Evolutionary conservation across 768 basidiomycete species (phyloP).

Genomic region (Boletus rubescentipes): DNA sequence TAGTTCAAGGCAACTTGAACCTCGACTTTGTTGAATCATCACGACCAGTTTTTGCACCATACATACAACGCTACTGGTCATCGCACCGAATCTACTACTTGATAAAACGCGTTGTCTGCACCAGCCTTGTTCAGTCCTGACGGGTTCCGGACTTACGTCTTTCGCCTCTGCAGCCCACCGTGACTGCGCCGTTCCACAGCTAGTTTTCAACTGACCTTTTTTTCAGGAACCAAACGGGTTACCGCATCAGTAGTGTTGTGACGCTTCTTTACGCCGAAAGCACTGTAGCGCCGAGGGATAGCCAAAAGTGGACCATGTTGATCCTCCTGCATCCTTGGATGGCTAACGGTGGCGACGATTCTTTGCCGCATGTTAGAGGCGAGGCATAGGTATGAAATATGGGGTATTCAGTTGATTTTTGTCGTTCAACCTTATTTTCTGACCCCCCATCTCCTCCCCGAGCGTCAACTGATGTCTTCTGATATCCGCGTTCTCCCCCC

Average conservation of each 20-base stretch:
- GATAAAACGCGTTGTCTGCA: too few relatives aligned
- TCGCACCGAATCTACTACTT: too few relatives aligned
- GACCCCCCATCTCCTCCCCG: neutral
- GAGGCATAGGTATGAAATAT: constrained; percentile 13
- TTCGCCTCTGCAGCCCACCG: neutral
- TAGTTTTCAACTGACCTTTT: neutral
- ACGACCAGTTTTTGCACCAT: neutral
- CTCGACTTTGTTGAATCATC: neutral
- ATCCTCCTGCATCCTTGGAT: constrained; percentile 12
- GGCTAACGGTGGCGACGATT: neutral
- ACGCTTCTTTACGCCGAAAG: neutral
- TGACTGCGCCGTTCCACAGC: neutral
- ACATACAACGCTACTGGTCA: neutral
- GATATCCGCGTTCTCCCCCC: constrained; percentile 21
- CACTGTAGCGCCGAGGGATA: neutral
- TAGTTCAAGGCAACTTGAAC: too few relatives aligned
- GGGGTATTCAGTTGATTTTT: neutral
- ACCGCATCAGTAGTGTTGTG: neutral
- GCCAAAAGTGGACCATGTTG: constrained; percentile 14
- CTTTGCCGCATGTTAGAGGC: constrained; percentile 15
- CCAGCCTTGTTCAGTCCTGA: too few relatives aligned
- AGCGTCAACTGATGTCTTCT: constrained; percentile 11
- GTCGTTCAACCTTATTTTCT: neutral
- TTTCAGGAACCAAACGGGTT: neutral
- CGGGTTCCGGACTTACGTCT: too few relatives aligned